Conservation (phyloP, 148 eudicot species). For the Rhododendron griersonianum region DNA sequence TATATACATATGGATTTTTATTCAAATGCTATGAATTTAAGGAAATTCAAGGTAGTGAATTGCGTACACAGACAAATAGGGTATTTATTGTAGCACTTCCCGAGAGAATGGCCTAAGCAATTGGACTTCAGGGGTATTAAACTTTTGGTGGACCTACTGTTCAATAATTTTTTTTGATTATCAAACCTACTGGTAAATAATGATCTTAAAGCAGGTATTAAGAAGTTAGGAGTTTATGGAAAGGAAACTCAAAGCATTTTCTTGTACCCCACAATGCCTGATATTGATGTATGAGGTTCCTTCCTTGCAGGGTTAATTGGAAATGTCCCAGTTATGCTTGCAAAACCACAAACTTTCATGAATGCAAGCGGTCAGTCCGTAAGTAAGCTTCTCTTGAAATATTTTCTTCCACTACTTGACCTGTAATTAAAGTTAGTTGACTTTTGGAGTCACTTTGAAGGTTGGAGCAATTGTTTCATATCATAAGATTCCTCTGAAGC, state of each 20-base stretch:
- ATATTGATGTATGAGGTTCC: background rate
- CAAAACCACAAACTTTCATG: conserved; percentile 96
- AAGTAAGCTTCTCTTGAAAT: conserved; percentile 52
- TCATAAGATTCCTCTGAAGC: conserved; percentile 89
- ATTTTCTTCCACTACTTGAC: background rate
- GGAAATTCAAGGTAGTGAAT: background rate
- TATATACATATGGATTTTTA: background rate
- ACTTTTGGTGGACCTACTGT: background rate
- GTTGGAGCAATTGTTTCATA: conserved; percentile 91
- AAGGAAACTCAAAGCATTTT: conserved; percentile 3
- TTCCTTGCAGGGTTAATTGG: conserved; percentile 61
- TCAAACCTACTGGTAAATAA: background rate
- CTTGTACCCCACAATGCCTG: background rate
- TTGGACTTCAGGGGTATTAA: background rate
- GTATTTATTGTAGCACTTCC: background rate
- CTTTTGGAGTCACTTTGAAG: conserved; percentile 28
- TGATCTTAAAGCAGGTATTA: background rate
- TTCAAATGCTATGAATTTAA: background rate
- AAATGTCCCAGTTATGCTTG: conserved; percentile 73
- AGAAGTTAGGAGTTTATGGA: background rate
- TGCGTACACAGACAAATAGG: background rate
- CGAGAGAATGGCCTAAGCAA: background rate
- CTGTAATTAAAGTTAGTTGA: background rate
- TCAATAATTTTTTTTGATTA: too few relatives aligned
- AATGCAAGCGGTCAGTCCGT: conserved; percentile 98